Base-by-base conservation (phyloP, 1,139 yeast species). In the Geotrichum candidum region DNA sequence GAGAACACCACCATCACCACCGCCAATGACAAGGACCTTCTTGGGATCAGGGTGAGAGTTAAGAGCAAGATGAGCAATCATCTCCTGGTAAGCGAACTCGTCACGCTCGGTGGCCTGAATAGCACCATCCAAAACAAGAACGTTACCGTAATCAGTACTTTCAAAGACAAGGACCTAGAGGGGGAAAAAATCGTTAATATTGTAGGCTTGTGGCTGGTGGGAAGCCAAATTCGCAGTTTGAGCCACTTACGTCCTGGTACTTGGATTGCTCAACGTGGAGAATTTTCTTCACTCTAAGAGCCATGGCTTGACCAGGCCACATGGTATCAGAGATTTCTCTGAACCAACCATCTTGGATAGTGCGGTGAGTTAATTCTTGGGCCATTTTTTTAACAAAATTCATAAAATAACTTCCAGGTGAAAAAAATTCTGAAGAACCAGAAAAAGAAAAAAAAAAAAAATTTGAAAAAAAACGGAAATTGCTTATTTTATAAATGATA, bases 251-350 rank as follows among this genome's bases (percentile, higher is more conserved):
- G 69, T 89, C 95, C 79, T 90, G 96, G 77, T 87, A 90, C 76
- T 84, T 82, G 65, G 96, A 88, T 74, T 83, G 79, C 68, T 85
- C 94, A 63, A 83, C 85, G 76, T 88, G 87, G 66, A 90, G 81
- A 58, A 90, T 82, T 74, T 86, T 79, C 67, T 90, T 87, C 53
- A 94, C 97, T 68, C 84, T 83, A 67, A 94, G 81, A 58, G 90
- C 84, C 84, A 94, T 84, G 62, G 96, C 97, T 79, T 92, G 97
- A 61, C 99, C 99, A 18, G 97, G 97, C 87, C 96, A 94, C 88
- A 86, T 84, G 75, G 90, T 85, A 74, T 88, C 85, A 75, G 96
- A 87, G 76, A 86, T 82, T 77, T 90, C 96, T 60, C 62, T 60
- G 59, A 60, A 56, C 62, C 62, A 60, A 27, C 69, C 61, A 45